Percentiles rank a stretch among this genome's conserved stretches.
Conservation (phyloP, 164 flowering plant species). For the Aristolochia fimbriata region DNA sequence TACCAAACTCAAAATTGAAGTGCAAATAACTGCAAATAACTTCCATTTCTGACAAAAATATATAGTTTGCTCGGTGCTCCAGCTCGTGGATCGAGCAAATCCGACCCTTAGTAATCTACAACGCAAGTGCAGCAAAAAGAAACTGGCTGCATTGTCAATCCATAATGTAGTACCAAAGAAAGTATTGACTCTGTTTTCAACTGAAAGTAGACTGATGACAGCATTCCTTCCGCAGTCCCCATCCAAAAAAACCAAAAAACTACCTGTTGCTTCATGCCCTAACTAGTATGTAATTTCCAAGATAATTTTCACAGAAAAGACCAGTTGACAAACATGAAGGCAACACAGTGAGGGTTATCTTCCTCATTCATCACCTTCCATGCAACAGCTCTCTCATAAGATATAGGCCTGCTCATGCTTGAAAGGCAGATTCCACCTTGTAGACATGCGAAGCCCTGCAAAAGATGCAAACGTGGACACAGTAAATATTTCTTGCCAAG, state of each 20-base stretch:
- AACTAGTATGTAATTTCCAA: not conserved
- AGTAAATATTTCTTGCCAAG: too few relatives aligned
- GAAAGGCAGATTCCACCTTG: constrained; percentile 86
- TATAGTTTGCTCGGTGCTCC: too few relatives aligned
- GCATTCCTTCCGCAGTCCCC: not conserved
- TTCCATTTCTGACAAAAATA: too few relatives aligned
- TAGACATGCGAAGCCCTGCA: constrained; percentile 78
- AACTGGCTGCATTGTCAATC: too few relatives aligned
- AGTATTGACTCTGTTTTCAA: too few relatives aligned
- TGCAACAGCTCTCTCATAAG: constrained; percentile 89
- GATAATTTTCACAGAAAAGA: constrained; percentile 57
- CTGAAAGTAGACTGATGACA: too few relatives aligned
- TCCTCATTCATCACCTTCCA: constrained; percentile 94
- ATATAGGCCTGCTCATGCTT: constrained; percentile 96
- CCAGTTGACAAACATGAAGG: constrained; percentile 93
- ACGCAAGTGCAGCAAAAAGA: too few relatives aligned
- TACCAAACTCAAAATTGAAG: too few relatives aligned
- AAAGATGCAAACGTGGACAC: not conserved
- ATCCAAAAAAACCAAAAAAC: constrained; percentile 7
- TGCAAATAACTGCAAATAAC: too few relatives aligned
- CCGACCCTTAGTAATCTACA: too few relatives aligned
- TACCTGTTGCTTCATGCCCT: not conserved
- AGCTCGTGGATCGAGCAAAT: too few relatives aligned
- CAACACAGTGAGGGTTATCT: constrained; percentile 82
- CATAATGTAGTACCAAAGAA: too few relatives aligned